phyloP scores from a whole-genome alignment of 2,329 filamentous ascomycete genomes.

The Colletotrichum spaethianum region DNA sequence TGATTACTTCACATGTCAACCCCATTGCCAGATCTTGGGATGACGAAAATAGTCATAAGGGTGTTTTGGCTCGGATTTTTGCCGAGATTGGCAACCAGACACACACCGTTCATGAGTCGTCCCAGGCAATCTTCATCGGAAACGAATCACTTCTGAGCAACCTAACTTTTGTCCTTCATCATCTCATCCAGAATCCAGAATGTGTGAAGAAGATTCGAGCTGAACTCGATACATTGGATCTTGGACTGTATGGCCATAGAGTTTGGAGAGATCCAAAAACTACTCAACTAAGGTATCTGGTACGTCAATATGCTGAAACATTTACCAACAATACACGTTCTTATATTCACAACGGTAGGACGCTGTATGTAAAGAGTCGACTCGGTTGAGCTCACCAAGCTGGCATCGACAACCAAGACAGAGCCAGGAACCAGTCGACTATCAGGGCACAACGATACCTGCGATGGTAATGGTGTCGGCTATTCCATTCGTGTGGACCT shows the following conservation, averaged over 20 bases:
- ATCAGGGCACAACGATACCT: constrained; percentile 25
- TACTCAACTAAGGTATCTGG: constrained; percentile 34
- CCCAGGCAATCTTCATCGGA: constrained; percentile 43
- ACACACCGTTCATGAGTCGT: constrained; percentile 30
- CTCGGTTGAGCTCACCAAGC: constrained; percentile 38
- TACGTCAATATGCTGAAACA: not conserved
- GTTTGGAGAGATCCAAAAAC: constrained; percentile 39
- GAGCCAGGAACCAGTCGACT: constrained; percentile 11
- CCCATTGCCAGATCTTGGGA: constrained; percentile 24
- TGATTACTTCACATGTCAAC: constrained; percentile 12
- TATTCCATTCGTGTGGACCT: no score
- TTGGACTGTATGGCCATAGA: constrained; percentile 27
- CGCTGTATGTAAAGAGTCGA: constrained; percentile 42
- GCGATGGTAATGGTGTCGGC: constrained; percentile 9
- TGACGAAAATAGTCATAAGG: constrained; percentile 25
- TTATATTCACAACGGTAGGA: constrained; percentile 24
- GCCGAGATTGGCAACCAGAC: constrained; percentile 32
- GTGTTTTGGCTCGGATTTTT: constrained; percentile 30
- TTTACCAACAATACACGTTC: not conserved
- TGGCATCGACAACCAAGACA: constrained; percentile 43
- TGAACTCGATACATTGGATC: constrained; percentile 39
- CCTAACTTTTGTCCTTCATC: constrained; percentile 37
- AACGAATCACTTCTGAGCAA: constrained; percentile 43
- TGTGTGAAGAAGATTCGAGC: constrained; percentile 25
- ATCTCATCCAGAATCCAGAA: constrained; percentile 36